A percentile compares a stretch with the other conserved stretches of the same genome.
phyloP scores from a whole-genome alignment of 2,329 filamentous ascomycete genomes.

The Thermomyces lanuginosus region DNA sequence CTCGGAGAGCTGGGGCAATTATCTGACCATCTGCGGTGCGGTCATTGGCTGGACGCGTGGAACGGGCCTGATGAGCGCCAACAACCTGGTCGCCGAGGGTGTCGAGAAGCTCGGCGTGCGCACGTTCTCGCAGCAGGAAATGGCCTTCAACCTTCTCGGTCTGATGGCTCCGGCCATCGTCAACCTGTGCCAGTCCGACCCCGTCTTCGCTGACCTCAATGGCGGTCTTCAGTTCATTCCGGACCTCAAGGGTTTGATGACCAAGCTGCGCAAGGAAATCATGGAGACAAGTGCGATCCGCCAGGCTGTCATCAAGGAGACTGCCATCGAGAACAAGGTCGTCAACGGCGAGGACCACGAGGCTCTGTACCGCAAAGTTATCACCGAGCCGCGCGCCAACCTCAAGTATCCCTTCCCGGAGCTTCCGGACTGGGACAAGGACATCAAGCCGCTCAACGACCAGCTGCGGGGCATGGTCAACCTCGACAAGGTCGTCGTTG shows the following conservation, averaged over 20 bases:
- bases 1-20: slow-evolving; percentile 92
- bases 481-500: slow-evolving; percentile 91
- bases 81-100: slow-evolving; percentile 93
- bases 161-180: slow-evolving; percentile 90
- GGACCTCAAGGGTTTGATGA: slow-evolving; percentile 89
- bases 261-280: slow-evolving; percentile 79
- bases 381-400: slow-evolving; percentile 85
- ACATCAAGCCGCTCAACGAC: slow-evolving; percentile 74
- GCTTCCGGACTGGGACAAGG: slow-evolving; percentile 79
- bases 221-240: slow-evolving; percentile 95
- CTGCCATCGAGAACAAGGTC: slow-evolving; percentile 87
- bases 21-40: slow-evolving; percentile 93
- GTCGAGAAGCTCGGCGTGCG: slow-evolving; percentile 93
- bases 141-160: slow-evolving; percentile 96
- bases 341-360: slow-evolving; percentile 90
- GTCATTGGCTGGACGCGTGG: slow-evolving; percentile 99
- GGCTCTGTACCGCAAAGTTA: slow-evolving; percentile 84
- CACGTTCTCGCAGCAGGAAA: slow-evolving; percentile 97
- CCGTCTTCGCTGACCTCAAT: slow-evolving; percentile 93
- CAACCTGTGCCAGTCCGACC: slow-evolving; percentile 87
- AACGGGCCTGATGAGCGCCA: slow-evolving; percentile 92
- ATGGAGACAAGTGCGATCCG: slow-evolving; percentile 91
- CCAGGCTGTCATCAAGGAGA: slow-evolving; percentile 88
- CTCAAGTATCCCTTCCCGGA: slow-evolving; percentile 93
- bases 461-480: slow-evolving; percentile 96